Conservation (phyloP, 306 rosid genomes). For the Malus sylvestris region DNA sequence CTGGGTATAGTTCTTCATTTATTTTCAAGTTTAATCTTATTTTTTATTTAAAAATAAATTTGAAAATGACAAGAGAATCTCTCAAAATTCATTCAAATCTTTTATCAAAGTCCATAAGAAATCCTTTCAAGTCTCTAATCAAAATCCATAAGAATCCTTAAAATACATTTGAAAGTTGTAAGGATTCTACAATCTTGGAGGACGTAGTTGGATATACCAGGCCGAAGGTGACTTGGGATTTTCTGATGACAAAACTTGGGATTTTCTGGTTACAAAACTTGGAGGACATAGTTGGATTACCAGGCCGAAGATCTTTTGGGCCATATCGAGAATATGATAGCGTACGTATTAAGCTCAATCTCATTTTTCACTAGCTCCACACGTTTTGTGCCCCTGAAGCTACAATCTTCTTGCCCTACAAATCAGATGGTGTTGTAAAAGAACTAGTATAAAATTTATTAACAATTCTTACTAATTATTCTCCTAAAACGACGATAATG, state of each 20-base stretch:
- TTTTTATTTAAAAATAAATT: no score
- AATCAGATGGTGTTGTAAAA: neutral
- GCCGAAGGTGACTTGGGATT: no score
- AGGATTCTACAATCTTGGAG: no score
- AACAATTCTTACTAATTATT: neutral
- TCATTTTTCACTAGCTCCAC: constrained; percentile 56
- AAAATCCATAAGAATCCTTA: no score
- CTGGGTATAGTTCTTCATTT: no score
- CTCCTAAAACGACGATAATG: neutral
- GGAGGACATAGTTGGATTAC: constrained; percentile 68
- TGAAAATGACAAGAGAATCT: no score
- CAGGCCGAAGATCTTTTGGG: constrained; percentile 72
- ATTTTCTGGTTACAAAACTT: constrained; percentile 38
- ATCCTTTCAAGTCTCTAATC: no score
- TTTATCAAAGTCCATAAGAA: no score
- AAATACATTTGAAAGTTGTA: no score
- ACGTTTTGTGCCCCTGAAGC: constrained; percentile 62
- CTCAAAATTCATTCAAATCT: no score
- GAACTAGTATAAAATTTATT: neutral
- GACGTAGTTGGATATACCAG: no score
- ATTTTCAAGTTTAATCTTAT: no score
- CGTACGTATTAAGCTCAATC: constrained; percentile 19
- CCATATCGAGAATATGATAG: constrained; percentile 52
- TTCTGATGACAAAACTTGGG: neutral
- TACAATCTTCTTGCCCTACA: constrained; percentile 48